phyloP scores from a whole-genome alignment of 192 early-diverging fungal genomes.

The Anaeromyces robustus region DNA sequence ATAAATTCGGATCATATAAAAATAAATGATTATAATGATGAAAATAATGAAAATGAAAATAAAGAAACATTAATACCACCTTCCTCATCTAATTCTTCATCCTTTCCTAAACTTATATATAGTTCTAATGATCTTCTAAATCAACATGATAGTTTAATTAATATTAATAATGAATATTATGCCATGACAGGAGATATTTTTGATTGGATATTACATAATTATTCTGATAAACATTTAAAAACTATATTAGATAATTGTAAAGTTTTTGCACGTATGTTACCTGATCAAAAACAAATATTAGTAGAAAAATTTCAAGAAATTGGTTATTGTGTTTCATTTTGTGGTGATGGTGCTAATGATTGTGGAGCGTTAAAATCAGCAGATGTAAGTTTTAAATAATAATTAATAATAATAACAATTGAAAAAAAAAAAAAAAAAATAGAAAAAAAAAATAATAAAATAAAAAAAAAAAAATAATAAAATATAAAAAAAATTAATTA shows the following conservation, averaged over 20 bases:
- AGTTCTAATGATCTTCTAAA: background rate
- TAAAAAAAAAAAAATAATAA: too few relatives aligned
- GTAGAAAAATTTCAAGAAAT: conserved; percentile 78
- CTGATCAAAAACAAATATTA: conserved; percentile 91
- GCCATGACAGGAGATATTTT: conserved; percentile 95
- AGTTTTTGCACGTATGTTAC: conserved; percentile 95
- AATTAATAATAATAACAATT: too few relatives aligned
- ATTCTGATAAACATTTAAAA: background rate
- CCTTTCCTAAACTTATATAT: background rate
- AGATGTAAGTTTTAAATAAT: conserved; percentile 27
- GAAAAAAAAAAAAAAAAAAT: too few relatives aligned
- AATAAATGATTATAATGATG: too few relatives aligned
- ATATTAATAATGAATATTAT: background rate
- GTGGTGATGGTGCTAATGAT: conserved; percentile 99
- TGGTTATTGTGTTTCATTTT: conserved; percentile 90
- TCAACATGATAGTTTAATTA: background rate
- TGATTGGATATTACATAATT: conserved; percentile 48
- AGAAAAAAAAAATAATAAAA: too few relatives aligned
- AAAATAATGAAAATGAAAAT: too few relatives aligned
- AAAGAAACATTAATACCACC: too few relatives aligned
- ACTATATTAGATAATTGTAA: conserved; percentile 80
- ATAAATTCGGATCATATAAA: too few relatives aligned
- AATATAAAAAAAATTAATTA: too few relatives aligned
- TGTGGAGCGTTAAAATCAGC: conserved; percentile 90
- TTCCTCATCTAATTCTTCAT: too few relatives aligned